These are phyloP conservation scores for Blastobotrys americana DNA, from an alignment of 805 yeast genomes.

Conservation along the genomic window DNA sequence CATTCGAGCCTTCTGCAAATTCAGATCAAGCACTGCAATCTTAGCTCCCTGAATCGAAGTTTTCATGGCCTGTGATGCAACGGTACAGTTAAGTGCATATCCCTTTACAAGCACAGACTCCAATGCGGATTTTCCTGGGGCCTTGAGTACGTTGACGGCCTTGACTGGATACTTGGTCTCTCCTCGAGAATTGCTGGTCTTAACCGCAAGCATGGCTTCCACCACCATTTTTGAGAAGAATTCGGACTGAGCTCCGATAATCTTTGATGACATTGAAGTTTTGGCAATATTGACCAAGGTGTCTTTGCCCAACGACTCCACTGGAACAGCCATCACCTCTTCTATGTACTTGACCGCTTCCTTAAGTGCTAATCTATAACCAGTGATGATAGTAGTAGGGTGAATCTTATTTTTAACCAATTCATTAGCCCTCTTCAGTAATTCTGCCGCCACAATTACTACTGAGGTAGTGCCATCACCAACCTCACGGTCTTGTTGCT, in stretches of 20 bases:
- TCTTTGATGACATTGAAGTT: slow-evolving; percentile 94
- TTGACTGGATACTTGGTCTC: slow-evolving; percentile 91
- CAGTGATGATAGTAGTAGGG: slow-evolving; percentile 96
- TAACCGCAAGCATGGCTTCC: slow-evolving; percentile 91
- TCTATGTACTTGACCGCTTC: slow-evolving; percentile 84
- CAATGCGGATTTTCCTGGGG: slow-evolving; percentile 87
- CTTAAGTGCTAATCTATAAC: slow-evolving; percentile 85
- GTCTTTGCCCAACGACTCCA: slow-evolving; percentile 72
- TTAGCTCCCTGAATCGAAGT: slow-evolving; percentile 61
- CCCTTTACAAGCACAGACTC: slow-evolving; percentile 88
- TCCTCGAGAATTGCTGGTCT: slow-evolving; percentile 80
- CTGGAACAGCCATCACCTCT: slow-evolving; percentile 76
- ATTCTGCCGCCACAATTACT: slow-evolving; percentile 90
- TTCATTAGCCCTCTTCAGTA: slow-evolving; percentile 87
- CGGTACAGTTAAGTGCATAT: slow-evolving; percentile 93
- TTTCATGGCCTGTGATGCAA: slow-evolving; percentile 95
- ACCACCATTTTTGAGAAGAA: slow-evolving; percentile 88
- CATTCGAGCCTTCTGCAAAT: slow-evolving; percentile 93
- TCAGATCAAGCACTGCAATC: slow-evolving; percentile 84
- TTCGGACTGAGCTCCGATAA: slow-evolving; percentile 88
- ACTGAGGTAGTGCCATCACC: slow-evolving; percentile 99
- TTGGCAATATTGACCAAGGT: slow-evolving; percentile 86
- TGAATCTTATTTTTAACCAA: slow-evolving; percentile 89
- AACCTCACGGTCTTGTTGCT: slow-evolving; percentile 97
- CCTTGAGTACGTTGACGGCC: slow-evolving; percentile 92